Evolutionary conservation across 2,329 filamentous ascomycete genomes (phyloP), one percentile per base, ranked within the genome.

Genomic region (Cladosporium phlei): DNA sequence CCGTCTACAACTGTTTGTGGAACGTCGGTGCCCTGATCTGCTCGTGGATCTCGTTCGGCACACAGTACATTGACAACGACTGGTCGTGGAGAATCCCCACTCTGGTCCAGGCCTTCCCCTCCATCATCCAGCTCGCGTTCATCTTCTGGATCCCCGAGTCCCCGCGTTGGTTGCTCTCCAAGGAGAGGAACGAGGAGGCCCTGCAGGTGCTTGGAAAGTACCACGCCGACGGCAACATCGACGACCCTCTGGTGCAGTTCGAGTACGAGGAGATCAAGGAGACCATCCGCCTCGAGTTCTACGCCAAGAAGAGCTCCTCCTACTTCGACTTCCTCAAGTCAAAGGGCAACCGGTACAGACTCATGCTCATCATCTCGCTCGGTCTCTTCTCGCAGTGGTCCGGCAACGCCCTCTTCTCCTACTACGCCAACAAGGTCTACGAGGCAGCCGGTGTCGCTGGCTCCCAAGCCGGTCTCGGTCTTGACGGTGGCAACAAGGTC

Each of bases 241-340:
- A 76, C 59, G 77, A 84, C 57, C 62, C 76, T 3, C 77, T 78
- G 1, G 83, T 86, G 6, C 77, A 82, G 56, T 81, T 81, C 60
- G 79, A 86, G 61, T 83, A 73, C 61, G 74, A 73, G 42, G 81
- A 86, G 66, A 86, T 86, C 65, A 76, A 75, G 57, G 74, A 82
- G 58, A 82, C 80, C 10, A 76, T 85, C 47, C 66, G 69, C 43
- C 66, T 80, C 49, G 82, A 85, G 28, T 47, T 47, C 44, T 9
- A 12, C 7, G 37, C 44, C 14, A 45, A 47, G 35, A 47, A 47
- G 44, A 57, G 73, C 21, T 47, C 44, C 28, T 32, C 73, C 50
- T 85, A 82, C 61, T 52, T 76, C 12, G 79, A 83, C 59, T 81
- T 85, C 55, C 55, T 85, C 76, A 48, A 65, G 38, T 73, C 70